Conservation (phyloP, 2,329 filamentous ascomycete genomes). For the Epicoccum sorghinum region DNA sequence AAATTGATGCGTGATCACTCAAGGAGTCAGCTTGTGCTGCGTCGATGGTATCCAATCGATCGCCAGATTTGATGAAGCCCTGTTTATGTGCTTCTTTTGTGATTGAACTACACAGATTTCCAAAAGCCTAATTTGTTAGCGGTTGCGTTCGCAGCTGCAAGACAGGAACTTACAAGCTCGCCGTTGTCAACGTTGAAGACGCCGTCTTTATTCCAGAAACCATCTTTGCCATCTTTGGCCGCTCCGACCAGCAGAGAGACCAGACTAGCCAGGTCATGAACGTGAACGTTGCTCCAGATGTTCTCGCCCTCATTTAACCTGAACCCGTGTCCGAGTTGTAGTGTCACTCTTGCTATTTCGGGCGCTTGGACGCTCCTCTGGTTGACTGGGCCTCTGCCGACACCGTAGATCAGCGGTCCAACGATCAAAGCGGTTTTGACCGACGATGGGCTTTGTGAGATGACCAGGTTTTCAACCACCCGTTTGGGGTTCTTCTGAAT, state of each 20-base stretch:
- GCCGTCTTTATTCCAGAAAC: slow-evolving; percentile 60
- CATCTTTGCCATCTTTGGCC: slow-evolving; percentile 41
- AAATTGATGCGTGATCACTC: slow-evolving; percentile 21
- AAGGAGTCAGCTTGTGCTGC: slow-evolving; percentile 23
- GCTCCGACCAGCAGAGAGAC: slow-evolving; percentile 60
- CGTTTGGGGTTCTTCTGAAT: slow-evolving; percentile 19
- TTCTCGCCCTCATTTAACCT: slow-evolving; percentile 61
- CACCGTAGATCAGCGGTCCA: slow-evolving; percentile 66
- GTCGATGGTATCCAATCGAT: slow-evolving; percentile 18
- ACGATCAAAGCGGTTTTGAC: slow-evolving; percentile 57
- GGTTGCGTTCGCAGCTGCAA: no score
- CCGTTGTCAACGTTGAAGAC: slow-evolving; percentile 71
- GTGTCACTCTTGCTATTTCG: slow-evolving; percentile 54
- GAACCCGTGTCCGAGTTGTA: slow-evolving; percentile 57
- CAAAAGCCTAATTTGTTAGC: slow-evolving; percentile 16
- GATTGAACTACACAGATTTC: slow-evolving; percentile 15
- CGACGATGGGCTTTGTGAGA: slow-evolving; percentile 12
- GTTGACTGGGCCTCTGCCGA: slow-evolving; percentile 61
- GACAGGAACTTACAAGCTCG: slow-evolving; percentile 7
- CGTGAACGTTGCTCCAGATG: slow-evolving; percentile 59
- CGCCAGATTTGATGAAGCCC: slow-evolving; percentile 16
- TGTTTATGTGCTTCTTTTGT: slow-evolving; percentile 22
- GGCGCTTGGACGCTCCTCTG: slow-evolving; percentile 62
- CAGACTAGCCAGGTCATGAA: slow-evolving; percentile 64
- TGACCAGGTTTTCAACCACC: slow-evolving; percentile 22